These are phyloP conservation scores for Zasmidium citrigriseum DNA, from an alignment of 2,329 filamentous ascomycete species.

Conservation along the genomic window DNA sequence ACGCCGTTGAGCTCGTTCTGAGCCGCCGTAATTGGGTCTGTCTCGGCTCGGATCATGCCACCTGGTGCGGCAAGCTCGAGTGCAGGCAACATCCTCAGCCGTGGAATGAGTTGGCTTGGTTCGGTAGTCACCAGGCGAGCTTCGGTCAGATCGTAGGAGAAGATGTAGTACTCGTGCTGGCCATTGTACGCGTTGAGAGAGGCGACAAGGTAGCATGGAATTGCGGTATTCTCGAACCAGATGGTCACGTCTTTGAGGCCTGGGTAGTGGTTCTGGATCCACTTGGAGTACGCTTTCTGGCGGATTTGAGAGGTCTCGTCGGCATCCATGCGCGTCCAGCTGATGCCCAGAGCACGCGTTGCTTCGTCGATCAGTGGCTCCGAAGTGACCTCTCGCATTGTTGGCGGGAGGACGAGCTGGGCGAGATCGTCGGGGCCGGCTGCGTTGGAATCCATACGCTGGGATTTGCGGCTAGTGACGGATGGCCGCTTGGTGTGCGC, in stretches of 20 bases:
- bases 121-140: constrained; percentile 46
- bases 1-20: constrained; percentile 28
- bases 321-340: constrained; percentile 80
- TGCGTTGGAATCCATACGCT: constrained; percentile 55
- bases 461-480: constrained; percentile 66
- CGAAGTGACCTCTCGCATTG: constrained; percentile 52
- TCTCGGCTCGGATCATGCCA: constrained; percentile 32
- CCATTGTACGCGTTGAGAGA: constrained; percentile 46
- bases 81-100: constrained; percentile 36
- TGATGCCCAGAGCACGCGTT: constrained; percentile 84
- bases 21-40: constrained; percentile 28
- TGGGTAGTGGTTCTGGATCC: constrained; percentile 78
- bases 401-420: constrained; percentile 43
- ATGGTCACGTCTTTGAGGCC: constrained; percentile 46
- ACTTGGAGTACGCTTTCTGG: constrained; percentile 72
- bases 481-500: constrained; percentile 50
- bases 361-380: constrained; percentile 80
- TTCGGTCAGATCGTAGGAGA: constrained; percentile 51
- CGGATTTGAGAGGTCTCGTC: constrained; percentile 64
- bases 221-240: constrained; percentile 52
- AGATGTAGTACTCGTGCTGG: constrained; percentile 48
- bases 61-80: constrained; percentile 36
- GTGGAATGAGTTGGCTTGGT: constrained; percentile 33
- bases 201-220: constrained; percentile 50
- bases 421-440: constrained; percentile 45